A percentile compares a stretch with the other conserved stretches of the same genome.
phyloP scores from a whole-genome alignment of 2,329 filamentous ascomycete species.

The Trichoderma brevicompactum region DNA sequence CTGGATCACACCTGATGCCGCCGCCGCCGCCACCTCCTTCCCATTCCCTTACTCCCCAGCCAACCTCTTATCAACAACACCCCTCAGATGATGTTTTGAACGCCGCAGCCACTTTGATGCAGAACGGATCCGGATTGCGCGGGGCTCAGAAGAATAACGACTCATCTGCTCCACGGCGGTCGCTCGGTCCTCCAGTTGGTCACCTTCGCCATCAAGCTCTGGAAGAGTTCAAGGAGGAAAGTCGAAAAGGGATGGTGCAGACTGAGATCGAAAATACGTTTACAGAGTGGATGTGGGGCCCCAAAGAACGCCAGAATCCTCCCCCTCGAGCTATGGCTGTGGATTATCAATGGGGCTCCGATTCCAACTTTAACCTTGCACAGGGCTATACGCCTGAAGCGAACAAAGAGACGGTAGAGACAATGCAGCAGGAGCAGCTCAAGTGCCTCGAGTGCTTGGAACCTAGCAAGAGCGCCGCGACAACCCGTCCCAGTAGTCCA shows the following conservation, averaged over 20 bases:
- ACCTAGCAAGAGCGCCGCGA: conserved; percentile 60
- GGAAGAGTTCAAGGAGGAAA: conserved; percentile 49
- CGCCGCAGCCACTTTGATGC: conserved; percentile 58
- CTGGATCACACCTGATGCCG: conserved; percentile 43
- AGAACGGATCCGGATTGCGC: conserved; percentile 45
- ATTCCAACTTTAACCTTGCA: conserved; percentile 62
- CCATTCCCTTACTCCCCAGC: conserved; percentile 26
- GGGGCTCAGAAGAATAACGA: conserved; percentile 37
- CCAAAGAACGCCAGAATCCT: conserved; percentile 34
- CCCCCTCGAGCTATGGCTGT: conserved; percentile 45
- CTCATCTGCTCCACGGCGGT: conserved; percentile 34
- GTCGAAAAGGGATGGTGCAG: conserved; percentile 40
- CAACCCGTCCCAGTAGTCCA: conserved; percentile 64
- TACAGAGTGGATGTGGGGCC: conserved; percentile 49
- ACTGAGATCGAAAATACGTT: conserved; percentile 46
- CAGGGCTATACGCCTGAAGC: conserved; percentile 64
- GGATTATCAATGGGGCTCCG: conserved; percentile 69
- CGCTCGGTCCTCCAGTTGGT: conserved; percentile 44
- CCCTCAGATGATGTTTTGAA: conserved; percentile 59
- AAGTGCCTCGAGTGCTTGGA: conserved; percentile 62
- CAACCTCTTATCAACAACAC: conserved; percentile 39
- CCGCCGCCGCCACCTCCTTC: conserved; percentile 41
- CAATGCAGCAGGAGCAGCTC: conserved; percentile 59
- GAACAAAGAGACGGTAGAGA: conserved; percentile 61
- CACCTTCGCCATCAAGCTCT: conserved; percentile 50